These are phyloP conservation scores for Macrocybe gigantea DNA, from an alignment of 768 basidiomycete genomes.

Conservation along the genomic window DNA sequence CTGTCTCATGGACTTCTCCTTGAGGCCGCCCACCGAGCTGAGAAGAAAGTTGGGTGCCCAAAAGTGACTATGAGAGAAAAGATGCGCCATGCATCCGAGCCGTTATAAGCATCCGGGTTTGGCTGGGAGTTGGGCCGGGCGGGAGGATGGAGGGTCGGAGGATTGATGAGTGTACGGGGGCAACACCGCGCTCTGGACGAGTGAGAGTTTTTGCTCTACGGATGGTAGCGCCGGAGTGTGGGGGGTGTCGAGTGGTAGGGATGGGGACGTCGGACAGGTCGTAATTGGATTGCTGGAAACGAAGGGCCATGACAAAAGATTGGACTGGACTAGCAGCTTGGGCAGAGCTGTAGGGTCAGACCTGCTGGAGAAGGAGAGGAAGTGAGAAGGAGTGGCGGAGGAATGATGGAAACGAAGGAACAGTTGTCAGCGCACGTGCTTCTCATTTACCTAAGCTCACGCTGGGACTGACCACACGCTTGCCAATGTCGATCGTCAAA, in stretches of 20 bases:
- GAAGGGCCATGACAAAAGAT: constrained; percentile 42
- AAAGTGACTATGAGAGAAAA: constrained; percentile 75
- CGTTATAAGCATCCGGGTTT: constrained; percentile 31
- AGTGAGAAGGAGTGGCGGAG: constrained; percentile 2
- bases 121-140: constrained; percentile 24
- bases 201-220: constrained; percentile 94
- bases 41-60: constrained; percentile 87
- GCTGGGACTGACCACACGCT: constrained; percentile 2
- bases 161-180: constrained; percentile 90
- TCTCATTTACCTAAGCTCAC: too few relatives aligned
- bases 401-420: not conserved
- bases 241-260: constrained; percentile 54
- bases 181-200: constrained; percentile 90
- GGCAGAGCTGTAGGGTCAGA: constrained; percentile 18
- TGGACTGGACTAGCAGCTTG: constrained; percentile 10
- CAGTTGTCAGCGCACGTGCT: too few relatives aligned
- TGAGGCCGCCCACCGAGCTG: constrained; percentile 69
- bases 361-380: constrained; percentile 14
- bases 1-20: constrained; percentile 70
- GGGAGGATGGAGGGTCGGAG: constrained; percentile 43
- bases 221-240: constrained; percentile 52
- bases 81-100: constrained; percentile 69
- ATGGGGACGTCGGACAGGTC: constrained; percentile 61
- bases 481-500: constrained; percentile 50
- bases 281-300: constrained; percentile 44